Base-by-base conservation (phyloP, 768 basidiomycete genomes). In the Mycena maculata region DNA sequence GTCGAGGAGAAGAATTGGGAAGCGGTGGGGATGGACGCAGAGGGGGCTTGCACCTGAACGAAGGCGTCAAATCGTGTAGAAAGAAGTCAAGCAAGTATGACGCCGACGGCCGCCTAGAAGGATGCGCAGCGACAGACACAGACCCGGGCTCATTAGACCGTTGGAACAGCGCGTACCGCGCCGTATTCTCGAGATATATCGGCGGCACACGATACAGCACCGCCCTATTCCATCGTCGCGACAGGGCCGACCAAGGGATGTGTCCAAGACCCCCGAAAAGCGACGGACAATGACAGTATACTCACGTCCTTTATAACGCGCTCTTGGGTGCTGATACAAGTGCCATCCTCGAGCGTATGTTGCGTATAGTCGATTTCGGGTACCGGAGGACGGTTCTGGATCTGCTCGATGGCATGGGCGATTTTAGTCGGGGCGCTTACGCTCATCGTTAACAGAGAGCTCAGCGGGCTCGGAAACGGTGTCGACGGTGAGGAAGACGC, bases 221-320 rank as follows among this genome's bases (percentile, higher is more conserved):
- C 36, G 11, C 22, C 42, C 27, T 15, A 25, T 8, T 28, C 52
- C 44, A 56, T 59, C 39, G 36, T 12, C 25, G 31, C 30, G 44
- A 48, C 33, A 48, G 57, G 76, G 60, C 50, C 53, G 67, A 64
- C 54, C 20, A 16, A 45, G 8, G 31, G 58, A 71, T 44, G 58
- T 36, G 30, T 44, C 33, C 53, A 25, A 45, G 54, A 38, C 28
- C 33, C 31, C 30, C 33, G 33, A 68, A 49, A 16, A 23, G 22
- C 16, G 20, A 22, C 13, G 49, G 18, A 72, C 52, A 44, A 27
- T 55, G 60, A 31, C 39, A 27, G n/a, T 33, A 25, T 25, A 80
- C 90, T 72, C 72, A 97, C 96, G 82, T 99, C 97, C 81, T 98
- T 98, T 75, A 98, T 89, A 49, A 98, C 94, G 72, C 97, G 88